Base-by-base conservation (phyloP, 2,329 filamentous ascomycete species). In the Talaromyces albobiverticillius region DNA sequence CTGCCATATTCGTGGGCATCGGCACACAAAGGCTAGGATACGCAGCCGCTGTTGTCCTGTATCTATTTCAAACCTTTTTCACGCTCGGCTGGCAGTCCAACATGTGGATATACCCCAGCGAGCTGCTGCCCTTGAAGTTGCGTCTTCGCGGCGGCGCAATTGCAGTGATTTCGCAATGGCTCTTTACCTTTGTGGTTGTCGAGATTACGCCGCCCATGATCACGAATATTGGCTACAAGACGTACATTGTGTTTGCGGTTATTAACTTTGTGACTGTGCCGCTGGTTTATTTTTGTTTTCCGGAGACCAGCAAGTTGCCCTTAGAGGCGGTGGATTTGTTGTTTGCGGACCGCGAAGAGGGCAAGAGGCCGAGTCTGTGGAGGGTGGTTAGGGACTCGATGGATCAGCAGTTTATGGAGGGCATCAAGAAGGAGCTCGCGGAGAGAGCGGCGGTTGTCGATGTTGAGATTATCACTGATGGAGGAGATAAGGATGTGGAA, bases 61-160 rank as follows among this genome's bases (percentile, higher is more conserved):
- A 88, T 71, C 79, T 83, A 3, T 88, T 87, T 69, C 87, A 87
- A 61, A 82, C 83, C 2, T 84, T 83, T 52, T 88, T 87, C 59
- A 85, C 84, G 29, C 83, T 84, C 0, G 83, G 82, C 1, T 86
- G 82, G 79, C 67, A 86, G 14, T 83, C 84, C n/a, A 75, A 86
- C 20, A 84, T 84, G 1, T 88, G 83, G 84, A 49, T 72, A 53
- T 72, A 73, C 54, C 72, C 78, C 0, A 76, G 79, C 46, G 80
- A 80, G 59, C 67, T 80, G 63, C 79, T 78, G 54, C 79, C 80
- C 4, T 74, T 81, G 65, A 79, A 78, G 67, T 81, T 78, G 8
- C 75, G 80, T 49, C 76, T 78, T 34, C 81, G 81, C 69, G 79
- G 79, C 42, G 81, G 81, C 63, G 79, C 79, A 1, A 68, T 81